These are phyloP conservation scores for Tritrichomonas foetus DNA, from an alignment of 208 protist species.

Conservation along the genomic window DNA sequence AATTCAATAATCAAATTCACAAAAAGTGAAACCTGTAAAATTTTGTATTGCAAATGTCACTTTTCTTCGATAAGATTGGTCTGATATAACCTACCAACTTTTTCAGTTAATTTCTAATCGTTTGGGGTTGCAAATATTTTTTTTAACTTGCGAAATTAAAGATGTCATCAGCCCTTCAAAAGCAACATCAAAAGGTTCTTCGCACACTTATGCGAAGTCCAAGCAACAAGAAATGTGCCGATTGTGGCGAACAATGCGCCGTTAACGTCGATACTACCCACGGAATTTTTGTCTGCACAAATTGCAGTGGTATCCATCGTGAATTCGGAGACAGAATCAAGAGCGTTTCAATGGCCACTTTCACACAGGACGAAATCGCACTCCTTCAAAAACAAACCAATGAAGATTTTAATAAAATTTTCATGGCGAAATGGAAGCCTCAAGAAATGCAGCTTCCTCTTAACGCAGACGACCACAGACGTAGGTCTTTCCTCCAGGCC, in stretches of 20 bases:
- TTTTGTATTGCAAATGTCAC: no score
- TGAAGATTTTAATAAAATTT: slow-evolving; percentile 20
- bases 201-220: neutral
- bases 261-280: slow-evolving; percentile 29
- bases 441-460: neutral
- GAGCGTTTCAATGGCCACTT: neutral
- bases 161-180: neutral
- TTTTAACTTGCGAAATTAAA: neutral
- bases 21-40: no score
- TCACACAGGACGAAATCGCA: neutral
- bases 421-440: neutral
- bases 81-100: no score
- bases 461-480: neutral
- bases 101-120: no score
- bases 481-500: neutral
- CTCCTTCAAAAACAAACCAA: neutral
- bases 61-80: no score
- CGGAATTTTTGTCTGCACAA: slow-evolving; percentile 23
- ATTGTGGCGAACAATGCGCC: slow-evolving; percentile 9
- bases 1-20: no score
- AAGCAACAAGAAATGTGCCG: slow-evolving; percentile 24
- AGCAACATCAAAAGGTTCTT: neutral
- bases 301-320: slow-evolving; percentile 6
- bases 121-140: no score
- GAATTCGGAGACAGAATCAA: slow-evolving; percentile 19